Evolutionary conservation across 179 eudicot genomes (phyloP), one percentile per base, ranked within the genome.

Genomic region (Beta corolliflora): DNA sequence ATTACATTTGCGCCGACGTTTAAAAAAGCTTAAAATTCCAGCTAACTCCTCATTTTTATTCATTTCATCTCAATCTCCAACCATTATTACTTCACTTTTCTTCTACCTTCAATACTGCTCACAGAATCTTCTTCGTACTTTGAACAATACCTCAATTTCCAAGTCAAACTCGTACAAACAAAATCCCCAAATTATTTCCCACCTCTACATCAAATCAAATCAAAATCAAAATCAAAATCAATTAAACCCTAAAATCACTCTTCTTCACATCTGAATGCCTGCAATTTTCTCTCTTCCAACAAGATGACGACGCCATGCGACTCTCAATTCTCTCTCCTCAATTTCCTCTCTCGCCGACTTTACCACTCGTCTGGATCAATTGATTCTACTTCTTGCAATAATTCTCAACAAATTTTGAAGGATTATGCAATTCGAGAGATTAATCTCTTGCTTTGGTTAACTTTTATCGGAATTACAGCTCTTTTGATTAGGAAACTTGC

Each of bases 381-480:
- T 11, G 45, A 25, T 5, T n/a, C 53, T n/a, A 7, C 60, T 44
- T 21, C 21, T 45, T 76, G 77, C 84, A 46, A 68, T 63, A 76
- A 75, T 80, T 76, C 69, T 23, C 66, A 54, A 2, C 75, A 41
- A 21, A 50, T 88, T 58, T 69, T 88, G 41, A 71, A 64, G 21
- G 90, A 88, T 23, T 88, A 88, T 66, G 87, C 77, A 7, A 48
- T 76, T 53, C 71, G 86, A 44, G 87, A 87, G 82, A 64, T 90
- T 69, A 90, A 90, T 73, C 78, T 82, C 25, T 79, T 88, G 54
- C 85, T 90, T 21, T 90, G 92, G 92, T 18, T 90, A 14, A 79
- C 79, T n/a, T 85, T 90, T 77, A 64, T 88, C 41, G 80, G 84
- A 59, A 19, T 87, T 75, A 88, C 91, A 7, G 76, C 67, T n/a